Evolutionary conservation across 2,329 filamentous ascomycete genomes (phyloP).

Genomic region (Tympanopsis confertula): DNA sequence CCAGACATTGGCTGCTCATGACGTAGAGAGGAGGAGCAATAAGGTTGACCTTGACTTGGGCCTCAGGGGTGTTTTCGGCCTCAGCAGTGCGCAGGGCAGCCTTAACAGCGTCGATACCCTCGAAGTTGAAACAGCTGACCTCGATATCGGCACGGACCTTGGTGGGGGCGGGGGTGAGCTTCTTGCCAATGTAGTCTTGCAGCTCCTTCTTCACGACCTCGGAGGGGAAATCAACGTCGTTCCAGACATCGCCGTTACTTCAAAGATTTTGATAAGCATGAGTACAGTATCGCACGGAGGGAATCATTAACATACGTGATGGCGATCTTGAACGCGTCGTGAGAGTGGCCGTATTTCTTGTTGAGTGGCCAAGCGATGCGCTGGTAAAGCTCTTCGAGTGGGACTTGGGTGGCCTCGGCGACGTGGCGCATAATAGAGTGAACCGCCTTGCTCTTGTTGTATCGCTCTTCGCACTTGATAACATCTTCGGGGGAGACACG

Average conservation of each 20-base stretch:
- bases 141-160: constrained; percentile 98
- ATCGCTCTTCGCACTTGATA: constrained; percentile 94
- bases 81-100: constrained; percentile 81
- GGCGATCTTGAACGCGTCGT: constrained; percentile 97
- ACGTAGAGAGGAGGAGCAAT: constrained; percentile 97
- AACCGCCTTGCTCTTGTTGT: constrained; percentile 99
- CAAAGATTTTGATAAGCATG: background rate
- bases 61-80: constrained; percentile 81
- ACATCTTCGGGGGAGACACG: constrained; percentile 96
- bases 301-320: constrained; percentile 57
- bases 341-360: constrained; percentile 91
- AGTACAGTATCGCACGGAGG: background rate
- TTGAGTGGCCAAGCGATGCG: constrained; percentile 93
- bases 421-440: constrained; percentile 99
- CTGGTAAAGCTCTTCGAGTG: constrained; percentile 92
- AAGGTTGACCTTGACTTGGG: constrained; percentile 93
- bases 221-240: constrained; percentile 79
- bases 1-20: constrained; percentile 85
- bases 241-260: constrained; percentile 91
- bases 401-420: constrained; percentile 86
- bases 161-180: constrained; percentile 92
- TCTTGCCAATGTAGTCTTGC: constrained; percentile 91
- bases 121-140: constrained; percentile 88
- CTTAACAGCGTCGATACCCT: constrained; percentile 98
- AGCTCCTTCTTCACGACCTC: constrained; percentile 79